Base-by-base conservation (phyloP, 2,329 filamentous ascomycete species). In the Exophiala dermatitidis region DNA sequence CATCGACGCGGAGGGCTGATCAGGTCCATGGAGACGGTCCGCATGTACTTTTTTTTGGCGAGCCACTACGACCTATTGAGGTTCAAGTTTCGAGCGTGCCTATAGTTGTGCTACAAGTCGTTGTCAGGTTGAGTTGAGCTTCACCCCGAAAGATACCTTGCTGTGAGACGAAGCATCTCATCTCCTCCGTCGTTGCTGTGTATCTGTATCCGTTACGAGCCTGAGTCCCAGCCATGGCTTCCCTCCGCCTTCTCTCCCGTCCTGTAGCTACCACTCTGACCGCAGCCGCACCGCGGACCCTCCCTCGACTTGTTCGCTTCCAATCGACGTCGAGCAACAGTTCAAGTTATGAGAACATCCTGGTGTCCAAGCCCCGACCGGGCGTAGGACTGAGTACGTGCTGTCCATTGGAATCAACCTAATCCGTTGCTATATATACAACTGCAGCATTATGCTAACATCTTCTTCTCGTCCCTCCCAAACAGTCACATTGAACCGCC, bases 311-410 rank as follows among this genome's bases (percentile, higher is more conserved):
- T 46, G 68, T 72, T 56, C 77, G 80, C 48, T 66, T 71, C 72
- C 59, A 76, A 73, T 54, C 72, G 72, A 59, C 68, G 68, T 52
- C 66, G 66, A 43, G 64, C 71, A 50, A 19, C 19, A 19, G 19
- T 19, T 19, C 19, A 19, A 19, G 47, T 45, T 96, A 94, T 72
- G 86, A 96, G 67, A 85, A 85, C 71, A 84, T 97, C 63, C 76
- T 93, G 62, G 83, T 89, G 47, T 89, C 88, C 12, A 82, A 81
- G 61, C 91, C 91, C 6, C 86, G 85, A 70, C 85, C 88, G n/a
- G 90, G 90, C 47, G 90, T 98, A 53, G 88, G 88, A 2, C 80
- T 95, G 74, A 87, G 91, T 95, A 78, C 59, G 74, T 46, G 19
- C 30, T 12, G 10, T 12, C 32, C n/a, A 5, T 19, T 10, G 29